Evolutionary conservation across 495 filamentous ascomycete genomes (phyloP).

Genomic region (Beverwykella pulmonaria): DNA sequence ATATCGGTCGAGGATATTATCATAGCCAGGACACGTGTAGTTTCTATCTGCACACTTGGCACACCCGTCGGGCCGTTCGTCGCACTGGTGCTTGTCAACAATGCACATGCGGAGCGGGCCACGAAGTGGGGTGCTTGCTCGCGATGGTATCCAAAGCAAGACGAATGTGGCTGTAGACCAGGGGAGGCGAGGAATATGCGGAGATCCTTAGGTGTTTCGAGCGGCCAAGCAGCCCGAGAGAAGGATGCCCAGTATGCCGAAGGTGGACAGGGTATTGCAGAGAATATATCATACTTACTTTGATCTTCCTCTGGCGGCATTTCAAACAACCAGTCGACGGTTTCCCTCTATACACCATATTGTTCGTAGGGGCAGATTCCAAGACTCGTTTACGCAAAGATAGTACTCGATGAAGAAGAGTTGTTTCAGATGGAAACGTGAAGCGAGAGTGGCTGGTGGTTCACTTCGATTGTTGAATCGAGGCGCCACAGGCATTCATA

Average conservation of each 20-base stretch:
- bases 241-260: not conserved
- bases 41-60: constrained; percentile 20
- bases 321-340: constrained; percentile 31
- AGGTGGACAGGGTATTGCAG: no score
- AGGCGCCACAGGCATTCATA: not conserved
- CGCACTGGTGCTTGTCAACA: constrained; percentile 18
- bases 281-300: constrained; percentile 21
- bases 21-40: constrained; percentile 31
- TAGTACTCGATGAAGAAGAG: not conserved
- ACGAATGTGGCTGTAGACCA: not conserved
- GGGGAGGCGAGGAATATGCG: not conserved
- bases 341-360: constrained; percentile 35
- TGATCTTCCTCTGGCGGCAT: constrained; percentile 32
- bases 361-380: not conserved
- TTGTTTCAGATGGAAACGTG: not conserved
- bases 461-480: not conserved
- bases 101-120: not conserved
- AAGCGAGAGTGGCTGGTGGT: not conserved
- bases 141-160: constrained; percentile 2
- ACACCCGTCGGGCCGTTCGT: constrained; percentile 28
- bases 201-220: not conserved
- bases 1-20: constrained; percentile 21
- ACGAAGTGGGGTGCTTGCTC: not conserved
- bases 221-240: not conserved
- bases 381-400: not conserved